Base-by-base conservation (phyloP, 495 filamentous ascomycete species). In the Aspergillus conjunctus region DNA sequence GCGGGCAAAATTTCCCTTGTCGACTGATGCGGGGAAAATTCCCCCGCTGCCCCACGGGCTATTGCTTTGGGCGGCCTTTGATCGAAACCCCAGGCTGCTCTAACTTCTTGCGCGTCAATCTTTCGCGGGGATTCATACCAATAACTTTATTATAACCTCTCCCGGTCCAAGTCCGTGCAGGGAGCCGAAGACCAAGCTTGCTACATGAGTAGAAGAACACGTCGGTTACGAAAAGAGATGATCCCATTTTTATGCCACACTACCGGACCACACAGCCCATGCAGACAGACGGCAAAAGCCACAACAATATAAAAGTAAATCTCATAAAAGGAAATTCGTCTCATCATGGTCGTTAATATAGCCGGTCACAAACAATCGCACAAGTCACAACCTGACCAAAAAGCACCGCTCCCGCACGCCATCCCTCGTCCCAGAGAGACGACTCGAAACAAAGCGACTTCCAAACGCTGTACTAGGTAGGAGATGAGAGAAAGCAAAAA, bases 311-410 rank as follows among this genome's bases (percentile, higher is more conserved):
- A 68, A 56, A 68, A 52, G 51, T 54, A 61, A 49, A 55, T 66
- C 56, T 68, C 59, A 44, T 68, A 21, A 59, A 58, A 78, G 64
- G 66, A 78, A 69, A 78, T 80, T 80, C 77, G 77, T 80, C 61
- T 70, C 72, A 74, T 80, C 76, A 73, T 79, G 68, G 77, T 78
- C 77, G 67, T 69, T 74, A 67, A 66, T 68, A 63, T 66, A 70
- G 62, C 65, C 68, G 66, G 62, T 56, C 50, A 48, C 48, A 68
- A 59, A 57, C 48, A 61, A 66, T 41, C 45, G 61, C 56, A 52
- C 60, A 64, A 59, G n/a, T 55, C 60, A 65, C 55, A 62, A 71
- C 45, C 53, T 62, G 59, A 64, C 58, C 59, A 66, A 64, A 26
- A 59, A 67, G 56, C 64, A 65, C 61, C 59, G 61, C 43, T 66